These are phyloP conservation scores for Xylaria acuta DNA, from an alignment of 495 filamentous ascomycete genomes.

Conservation along the genomic window DNA sequence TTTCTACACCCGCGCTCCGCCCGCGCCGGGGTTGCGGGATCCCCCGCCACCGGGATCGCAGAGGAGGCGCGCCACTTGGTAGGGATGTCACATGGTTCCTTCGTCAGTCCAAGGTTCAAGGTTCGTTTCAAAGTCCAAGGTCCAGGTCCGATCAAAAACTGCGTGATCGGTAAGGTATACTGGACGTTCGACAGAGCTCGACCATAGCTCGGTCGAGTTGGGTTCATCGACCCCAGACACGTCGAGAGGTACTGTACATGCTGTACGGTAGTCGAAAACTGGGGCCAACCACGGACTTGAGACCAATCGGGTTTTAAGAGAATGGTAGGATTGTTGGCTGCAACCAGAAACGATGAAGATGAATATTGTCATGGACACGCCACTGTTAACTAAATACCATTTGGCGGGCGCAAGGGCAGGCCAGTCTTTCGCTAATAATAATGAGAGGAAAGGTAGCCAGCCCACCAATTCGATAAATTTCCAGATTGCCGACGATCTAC, in stretches of 20 bases:
- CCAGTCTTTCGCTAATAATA: constrained; percentile 1
- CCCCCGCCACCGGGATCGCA: background rate
- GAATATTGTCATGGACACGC: background rate
- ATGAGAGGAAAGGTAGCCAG: constrained; percentile 1
- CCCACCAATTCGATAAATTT: background rate
- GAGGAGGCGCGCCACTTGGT: background rate
- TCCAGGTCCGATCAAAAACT: background rate
- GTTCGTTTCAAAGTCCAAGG: background rate
- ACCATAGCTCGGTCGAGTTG: constrained; percentile 1
- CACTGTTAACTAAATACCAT: background rate
- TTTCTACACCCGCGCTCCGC: too few relatives aligned
- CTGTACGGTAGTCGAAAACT: too few relatives aligned
- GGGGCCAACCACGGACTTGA: background rate
- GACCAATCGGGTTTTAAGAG: constrained; percentile 15
- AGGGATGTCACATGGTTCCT: constrained; percentile 7
- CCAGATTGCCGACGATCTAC: background rate
- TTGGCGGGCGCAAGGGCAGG: background rate
- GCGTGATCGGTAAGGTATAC: background rate
- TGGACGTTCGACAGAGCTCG: background rate
- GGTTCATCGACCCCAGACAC: background rate
- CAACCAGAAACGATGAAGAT: constrained; percentile 9
- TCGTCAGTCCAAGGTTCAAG: background rate
- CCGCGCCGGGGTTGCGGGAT: background rate
- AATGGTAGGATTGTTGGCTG: background rate
- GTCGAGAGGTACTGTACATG: background rate